Evolutionary conservation across 2,329 filamentous ascomycete genomes (phyloP).

Genomic region (Fusarium sp.): DNA sequence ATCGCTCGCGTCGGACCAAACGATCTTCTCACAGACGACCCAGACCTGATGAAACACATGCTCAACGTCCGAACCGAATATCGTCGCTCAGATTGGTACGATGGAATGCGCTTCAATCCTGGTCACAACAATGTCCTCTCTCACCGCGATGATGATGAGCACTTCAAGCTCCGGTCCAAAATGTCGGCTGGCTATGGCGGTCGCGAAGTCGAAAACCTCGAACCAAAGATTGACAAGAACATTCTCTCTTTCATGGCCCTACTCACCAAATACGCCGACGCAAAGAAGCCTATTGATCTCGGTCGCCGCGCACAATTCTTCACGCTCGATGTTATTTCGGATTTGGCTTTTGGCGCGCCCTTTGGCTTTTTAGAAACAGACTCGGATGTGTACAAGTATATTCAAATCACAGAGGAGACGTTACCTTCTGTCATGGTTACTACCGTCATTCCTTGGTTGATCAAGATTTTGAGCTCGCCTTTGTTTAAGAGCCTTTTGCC

Average conservation of each 20-base stretch:
- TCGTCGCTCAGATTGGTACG: constrained; percentile 58
- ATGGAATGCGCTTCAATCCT: constrained; percentile 64
- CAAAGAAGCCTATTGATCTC: constrained; percentile 53
- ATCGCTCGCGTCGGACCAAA: constrained; percentile 58
- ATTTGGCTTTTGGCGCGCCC: constrained; percentile 61
- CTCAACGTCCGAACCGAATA: constrained; percentile 53
- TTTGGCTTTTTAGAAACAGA: constrained; percentile 62
- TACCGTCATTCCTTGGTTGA: constrained; percentile 57
- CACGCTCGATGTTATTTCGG: constrained; percentile 66
- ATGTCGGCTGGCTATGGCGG: constrained; percentile 66
- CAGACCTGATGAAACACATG: constrained; percentile 54
- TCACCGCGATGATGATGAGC: constrained; percentile 60
- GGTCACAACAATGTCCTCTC: constrained; percentile 65
- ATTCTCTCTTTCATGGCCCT: constrained; percentile 59
- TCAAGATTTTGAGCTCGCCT: constrained; percentile 56
- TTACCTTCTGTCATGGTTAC: constrained; percentile 60
- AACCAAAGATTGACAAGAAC: constrained; percentile 62
- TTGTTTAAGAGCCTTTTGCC: constrained; percentile 58
- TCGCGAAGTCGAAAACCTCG: constrained; percentile 64
- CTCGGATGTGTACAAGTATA: constrained; percentile 61
- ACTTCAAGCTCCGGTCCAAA: constrained; percentile 58
- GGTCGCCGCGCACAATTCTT: constrained; percentile 62
- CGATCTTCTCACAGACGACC: constrained; percentile 55
- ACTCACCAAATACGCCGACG: constrained; percentile 18
- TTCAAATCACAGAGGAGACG: constrained; percentile 57